Evolutionary conservation across 1,139 yeast species (phyloP).

Genomic region (Groenewaldozyma sp.): DNA sequence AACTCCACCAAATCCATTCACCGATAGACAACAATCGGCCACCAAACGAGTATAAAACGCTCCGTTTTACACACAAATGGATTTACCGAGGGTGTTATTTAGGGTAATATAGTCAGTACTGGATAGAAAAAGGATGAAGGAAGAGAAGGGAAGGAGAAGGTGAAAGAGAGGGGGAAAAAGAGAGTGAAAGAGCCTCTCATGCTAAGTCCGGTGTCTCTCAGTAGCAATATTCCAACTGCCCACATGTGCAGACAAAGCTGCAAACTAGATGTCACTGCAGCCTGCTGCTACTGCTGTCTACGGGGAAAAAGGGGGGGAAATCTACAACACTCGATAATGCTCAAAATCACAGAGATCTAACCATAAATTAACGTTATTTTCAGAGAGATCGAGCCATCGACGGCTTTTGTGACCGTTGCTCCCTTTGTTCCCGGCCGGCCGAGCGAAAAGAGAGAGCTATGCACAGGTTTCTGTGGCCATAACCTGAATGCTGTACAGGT

Average conservation of each 20-base stretch:
- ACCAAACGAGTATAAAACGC: background rate
- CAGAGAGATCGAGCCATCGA: too few species aligned
- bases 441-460: too few species aligned
- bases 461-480: too few species aligned
- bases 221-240: too few species aligned
- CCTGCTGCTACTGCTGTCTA: background rate
- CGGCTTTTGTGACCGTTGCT: too few species aligned
- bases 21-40: background rate
- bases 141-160: too few species aligned
- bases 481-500: too few species aligned
- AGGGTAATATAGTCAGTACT: background rate
- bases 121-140: background rate
- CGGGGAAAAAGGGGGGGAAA: background rate
- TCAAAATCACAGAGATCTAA: background rate
- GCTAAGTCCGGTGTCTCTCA: too few species aligned
- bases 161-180: background rate
- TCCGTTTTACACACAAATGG: background rate
- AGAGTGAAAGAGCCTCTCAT: background rate
- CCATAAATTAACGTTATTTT: too few species aligned
- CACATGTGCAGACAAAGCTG: too few species aligned
- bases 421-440: too few species aligned
- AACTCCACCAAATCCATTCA: background rate
- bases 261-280: background rate
- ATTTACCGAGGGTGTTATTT: background rate
- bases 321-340: background rate